Conservation (phyloP, 2,329 filamentous ascomycete species). For the Magnaporthiopsis poae region DNA sequence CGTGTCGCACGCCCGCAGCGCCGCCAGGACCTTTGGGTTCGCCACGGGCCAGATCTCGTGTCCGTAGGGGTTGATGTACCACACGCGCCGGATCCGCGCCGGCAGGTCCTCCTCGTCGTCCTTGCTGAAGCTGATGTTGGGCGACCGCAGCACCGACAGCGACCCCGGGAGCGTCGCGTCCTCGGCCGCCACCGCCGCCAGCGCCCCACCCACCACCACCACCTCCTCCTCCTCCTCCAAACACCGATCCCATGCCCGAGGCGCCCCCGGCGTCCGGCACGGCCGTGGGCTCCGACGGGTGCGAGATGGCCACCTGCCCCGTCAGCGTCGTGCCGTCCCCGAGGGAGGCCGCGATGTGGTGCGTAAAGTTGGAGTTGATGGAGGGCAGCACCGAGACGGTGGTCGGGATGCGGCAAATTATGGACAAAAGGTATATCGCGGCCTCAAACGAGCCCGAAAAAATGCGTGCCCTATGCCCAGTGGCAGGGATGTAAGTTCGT, state of each 20-base stretch:
- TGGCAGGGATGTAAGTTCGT: background rate
- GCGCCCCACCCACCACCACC: background rate
- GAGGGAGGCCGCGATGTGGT: conserved; percentile 82
- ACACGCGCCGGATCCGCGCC: conserved; percentile 68
- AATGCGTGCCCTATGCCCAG: conserved; percentile 50
- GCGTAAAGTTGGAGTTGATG: conserved; percentile 89
- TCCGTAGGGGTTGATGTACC: conserved; percentile 99
- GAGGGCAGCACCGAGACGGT: conserved; percentile 73
- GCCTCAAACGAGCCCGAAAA: conserved; percentile 90
- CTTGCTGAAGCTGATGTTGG: conserved; percentile 77
- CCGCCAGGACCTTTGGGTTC: conserved; percentile 68
- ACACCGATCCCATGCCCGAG: conserved; percentile 12
- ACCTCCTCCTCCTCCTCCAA: background rate
- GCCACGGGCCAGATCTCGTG: conserved; percentile 81
- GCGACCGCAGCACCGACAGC: conserved; percentile 66
- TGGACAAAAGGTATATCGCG: conserved; percentile 79
- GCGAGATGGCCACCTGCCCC: conserved; percentile 86
- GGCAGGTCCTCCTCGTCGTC: conserved; percentile 63
- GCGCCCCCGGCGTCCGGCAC: conserved; percentile 27
- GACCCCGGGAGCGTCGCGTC: conserved; percentile 76
- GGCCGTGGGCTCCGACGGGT: conserved; percentile 60
- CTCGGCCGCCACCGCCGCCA: conserved; percentile 20
- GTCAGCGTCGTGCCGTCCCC: conserved; percentile 68
- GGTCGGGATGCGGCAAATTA: conserved; percentile 73
- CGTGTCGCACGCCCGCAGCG: conserved; percentile 53